phyloP scores from a whole-genome alignment of 2,329 filamentous ascomycete species.

The Beauveria sp. region DNA sequence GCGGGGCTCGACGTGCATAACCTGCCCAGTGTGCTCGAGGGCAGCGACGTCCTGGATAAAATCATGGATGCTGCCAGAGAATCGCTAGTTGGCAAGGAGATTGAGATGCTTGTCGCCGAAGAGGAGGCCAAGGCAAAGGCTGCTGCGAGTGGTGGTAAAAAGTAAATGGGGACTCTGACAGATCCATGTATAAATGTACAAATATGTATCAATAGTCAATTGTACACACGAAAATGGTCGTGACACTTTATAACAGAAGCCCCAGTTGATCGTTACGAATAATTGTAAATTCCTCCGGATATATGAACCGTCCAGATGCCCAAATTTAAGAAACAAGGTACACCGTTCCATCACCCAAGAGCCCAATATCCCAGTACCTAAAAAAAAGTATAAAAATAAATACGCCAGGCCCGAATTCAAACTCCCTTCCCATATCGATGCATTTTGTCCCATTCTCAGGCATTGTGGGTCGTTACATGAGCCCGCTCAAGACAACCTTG shows the following conservation, averaged over 20 bases:
- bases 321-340: neutral
- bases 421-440: neutral
- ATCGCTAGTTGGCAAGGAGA: conserved; percentile 70
- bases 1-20: conserved; percentile 74
- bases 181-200: no score
- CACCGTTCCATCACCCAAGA: neutral
- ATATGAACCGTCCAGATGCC: neutral
- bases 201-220: no score
- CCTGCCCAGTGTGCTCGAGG: conserved; percentile 70
- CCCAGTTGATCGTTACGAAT: neutral
- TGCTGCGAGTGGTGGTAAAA: neutral
- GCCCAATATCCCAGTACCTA: neutral
- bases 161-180: no score
- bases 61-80: conserved; percentile 71
- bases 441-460: neutral
- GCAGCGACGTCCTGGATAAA: conserved; percentile 61
- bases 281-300: neutral
- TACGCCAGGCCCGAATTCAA: conserved; percentile 3
- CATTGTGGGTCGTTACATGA: conserved; percentile 47
- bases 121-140: conserved; percentile 35
- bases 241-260: neutral
- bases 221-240: neutral
- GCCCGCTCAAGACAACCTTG: conserved; percentile 79
- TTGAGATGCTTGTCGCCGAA: conserved; percentile 62
- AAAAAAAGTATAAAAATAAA: neutral